These are phyloP conservation scores for Diaporthe australafricana DNA, from an alignment of 2,329 filamentous ascomycete genomes.

Conservation along the genomic window DNA sequence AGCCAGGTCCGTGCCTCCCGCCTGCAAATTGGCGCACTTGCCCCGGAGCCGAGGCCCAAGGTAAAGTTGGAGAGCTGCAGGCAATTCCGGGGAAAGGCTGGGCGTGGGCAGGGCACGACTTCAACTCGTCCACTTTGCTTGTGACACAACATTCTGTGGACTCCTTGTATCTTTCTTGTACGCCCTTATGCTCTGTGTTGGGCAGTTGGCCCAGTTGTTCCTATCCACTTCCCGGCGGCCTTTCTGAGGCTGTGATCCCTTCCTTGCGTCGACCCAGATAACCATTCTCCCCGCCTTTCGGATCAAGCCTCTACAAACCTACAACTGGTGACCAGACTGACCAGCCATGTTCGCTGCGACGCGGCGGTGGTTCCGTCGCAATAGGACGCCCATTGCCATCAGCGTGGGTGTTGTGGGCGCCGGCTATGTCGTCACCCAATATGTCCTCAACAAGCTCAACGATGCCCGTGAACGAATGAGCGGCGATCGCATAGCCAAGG, in stretches of 20 bases:
- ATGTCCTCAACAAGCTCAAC: constrained; percentile 89
- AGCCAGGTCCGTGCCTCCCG: constrained; percentile 8
- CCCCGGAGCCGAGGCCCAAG: constrained; percentile 29
- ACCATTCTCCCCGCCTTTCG: neutral
- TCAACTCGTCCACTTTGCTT: constrained; percentile 33
- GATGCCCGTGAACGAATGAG: constrained; percentile 97
- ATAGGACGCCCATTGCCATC: constrained; percentile 89
- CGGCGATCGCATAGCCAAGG: constrained; percentile 93
- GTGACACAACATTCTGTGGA: constrained; percentile 19
- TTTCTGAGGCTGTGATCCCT: neutral
- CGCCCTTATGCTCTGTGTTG: neutral
- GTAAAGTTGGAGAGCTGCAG: constrained; percentile 15
- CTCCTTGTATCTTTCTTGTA: neutral
- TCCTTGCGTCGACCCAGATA: constrained; percentile 2
- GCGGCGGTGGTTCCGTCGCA: constrained; percentile 91
- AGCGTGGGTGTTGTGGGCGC: constrained; percentile 88
- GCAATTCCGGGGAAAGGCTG: constrained; percentile 21
- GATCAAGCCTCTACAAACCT: neutral
- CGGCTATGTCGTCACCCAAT: constrained; percentile 92
- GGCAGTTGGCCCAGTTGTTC: neutral
- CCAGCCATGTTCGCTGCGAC: constrained; percentile 73
- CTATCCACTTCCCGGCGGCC: neutral
- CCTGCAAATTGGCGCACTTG: neutral
- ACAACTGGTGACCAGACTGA: neutral
- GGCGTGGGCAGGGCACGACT: constrained; percentile 47